Base-by-base conservation (phyloP, 495 filamentous ascomycete species). In the Penicillium robsamsonii region DNA sequence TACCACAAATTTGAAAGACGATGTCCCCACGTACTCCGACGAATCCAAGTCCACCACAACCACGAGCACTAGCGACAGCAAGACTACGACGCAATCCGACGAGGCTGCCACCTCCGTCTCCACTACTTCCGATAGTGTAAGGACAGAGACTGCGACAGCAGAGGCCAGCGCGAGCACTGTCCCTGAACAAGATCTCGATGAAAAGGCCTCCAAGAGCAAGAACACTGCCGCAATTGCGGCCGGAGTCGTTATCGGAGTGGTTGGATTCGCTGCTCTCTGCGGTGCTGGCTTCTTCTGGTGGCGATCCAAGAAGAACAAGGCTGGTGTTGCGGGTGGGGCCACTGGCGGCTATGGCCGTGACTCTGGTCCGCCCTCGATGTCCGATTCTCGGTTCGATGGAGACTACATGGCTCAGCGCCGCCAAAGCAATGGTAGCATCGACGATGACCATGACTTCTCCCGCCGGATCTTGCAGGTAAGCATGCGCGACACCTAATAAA, bases 381-480 rank as follows among this genome's bases (percentile, higher is more conserved):
- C 80, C 10, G 92, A 97, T 70, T 87, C 88, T 43, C 84, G 95
- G 22, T 87, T 97, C 56, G 94, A 98, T 60, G 91, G 93, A 22
- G 84, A 87, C 47, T 81, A 79, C 53, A 89, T 96, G 86, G 84
- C 85, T 54, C 85, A 94, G 61, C 80, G 91, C 66, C 84, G 94
- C 70, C 85, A 93, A 76, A 97, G 94, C 73, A 90, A 93, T 72
- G 94, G 93, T 62, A 97, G 93, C 75, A 97, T 98, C 68, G 93
- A 92, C 62, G 95, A 98, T 69, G 94, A 96, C 74, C 85, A 95
- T 70, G 94, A 97, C 72, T 98, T 97, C 75, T 97, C 94, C 55
- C 84, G 94, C 71, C 88, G 88, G 66, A 96, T 98, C 70, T 80
- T 98, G 68, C 90, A 94, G 85, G 94, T 94, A 77, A 54, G 81